A percentile compares a stretch with the other conserved stretches of the same genome.
Evolutionary conservation across 805 yeast genomes (phyloP).

Genomic region (Candida odintsovae): DNA sequence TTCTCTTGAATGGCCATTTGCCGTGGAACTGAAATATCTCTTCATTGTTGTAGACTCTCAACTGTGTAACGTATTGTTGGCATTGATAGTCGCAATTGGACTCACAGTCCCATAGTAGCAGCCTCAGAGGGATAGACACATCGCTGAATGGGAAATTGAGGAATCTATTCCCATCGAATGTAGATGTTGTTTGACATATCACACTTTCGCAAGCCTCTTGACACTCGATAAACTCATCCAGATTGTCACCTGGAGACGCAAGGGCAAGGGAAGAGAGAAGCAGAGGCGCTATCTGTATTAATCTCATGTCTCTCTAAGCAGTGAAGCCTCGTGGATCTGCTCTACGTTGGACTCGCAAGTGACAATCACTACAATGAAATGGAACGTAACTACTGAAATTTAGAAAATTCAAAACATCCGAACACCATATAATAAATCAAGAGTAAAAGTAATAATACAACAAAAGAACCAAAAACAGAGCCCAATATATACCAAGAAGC

Average conservation of each 20-base stretch:
- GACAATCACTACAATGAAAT: too few relatives aligned
- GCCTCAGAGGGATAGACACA: conserved; percentile 22
- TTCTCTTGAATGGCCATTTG: conserved; percentile 89
- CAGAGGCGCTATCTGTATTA: background rate
- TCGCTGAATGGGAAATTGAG: conserved; percentile 2
- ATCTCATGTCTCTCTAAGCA: background rate
- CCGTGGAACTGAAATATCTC: conserved; percentile 87
- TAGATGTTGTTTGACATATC: background rate
- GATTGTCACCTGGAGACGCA: conserved; percentile 10
- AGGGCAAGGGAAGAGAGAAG: background rate
- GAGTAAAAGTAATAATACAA: background rate
- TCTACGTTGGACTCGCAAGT: background rate
- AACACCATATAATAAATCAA: background rate
- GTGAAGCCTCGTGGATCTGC: background rate
- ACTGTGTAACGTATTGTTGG: conserved; percentile 65
- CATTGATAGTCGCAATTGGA: conserved; percentile 91
- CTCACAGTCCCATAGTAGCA: conserved; percentile 68
- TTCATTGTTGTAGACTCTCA: conserved; percentile 40
- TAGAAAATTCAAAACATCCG: background rate
- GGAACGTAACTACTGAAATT: background rate
- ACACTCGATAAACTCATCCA: conserved; percentile 8
- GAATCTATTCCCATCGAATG: background rate
- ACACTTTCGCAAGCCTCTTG: conserved; percentile 4
- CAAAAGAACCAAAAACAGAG: background rate
- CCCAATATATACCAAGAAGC: background rate